Percentiles rank a stretch among this genome's conserved stretches.
Evolutionary conservation across 768 basidiomycete species (phyloP).

Genomic region (Russula dissimulans): DNA sequence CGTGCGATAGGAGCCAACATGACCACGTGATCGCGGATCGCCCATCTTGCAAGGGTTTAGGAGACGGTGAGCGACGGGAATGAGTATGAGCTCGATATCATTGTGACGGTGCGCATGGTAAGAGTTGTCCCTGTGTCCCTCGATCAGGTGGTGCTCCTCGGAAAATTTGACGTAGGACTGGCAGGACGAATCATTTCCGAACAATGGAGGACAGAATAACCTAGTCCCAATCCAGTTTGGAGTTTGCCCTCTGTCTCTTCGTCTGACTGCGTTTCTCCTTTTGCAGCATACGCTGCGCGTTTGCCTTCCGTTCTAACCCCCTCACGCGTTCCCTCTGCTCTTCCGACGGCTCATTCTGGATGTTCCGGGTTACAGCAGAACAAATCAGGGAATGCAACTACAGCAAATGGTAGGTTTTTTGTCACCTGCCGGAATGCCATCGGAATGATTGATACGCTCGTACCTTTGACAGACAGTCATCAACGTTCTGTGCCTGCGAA

Average conservation of each 20-base stretch:
- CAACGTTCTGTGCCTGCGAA: constrained; percentile 70
- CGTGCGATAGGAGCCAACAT: background rate
- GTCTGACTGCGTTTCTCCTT: constrained; percentile 47
- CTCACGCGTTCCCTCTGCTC: constrained; percentile 49
- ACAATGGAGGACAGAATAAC: background rate
- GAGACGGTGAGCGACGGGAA: too few species aligned
- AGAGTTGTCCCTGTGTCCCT: too few species aligned
- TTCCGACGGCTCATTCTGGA: constrained; percentile 47
- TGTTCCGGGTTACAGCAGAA: constrained; percentile 34
- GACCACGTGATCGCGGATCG: background rate
- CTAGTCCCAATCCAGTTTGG: constrained; percentile 21
- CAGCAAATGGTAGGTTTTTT: background rate
- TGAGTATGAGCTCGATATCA: too few species aligned
- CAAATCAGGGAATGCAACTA: constrained; percentile 50
- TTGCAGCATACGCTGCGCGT: constrained; percentile 37
- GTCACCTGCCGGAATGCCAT: background rate
- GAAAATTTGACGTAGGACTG: too few species aligned
- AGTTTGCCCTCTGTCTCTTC: constrained; percentile 30
- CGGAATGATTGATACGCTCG: constrained; percentile 22
- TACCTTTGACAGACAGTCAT: constrained; percentile 62
- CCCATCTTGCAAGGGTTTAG: too few species aligned
- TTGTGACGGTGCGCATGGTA: too few species aligned
- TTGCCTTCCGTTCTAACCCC: constrained; percentile 35
- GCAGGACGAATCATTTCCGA: too few species aligned
- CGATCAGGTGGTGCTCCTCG: too few species aligned